phyloP scores from a whole-genome alignment of 352 stramenopile genomes.

The Globisporangium carolinianum region DNA sequence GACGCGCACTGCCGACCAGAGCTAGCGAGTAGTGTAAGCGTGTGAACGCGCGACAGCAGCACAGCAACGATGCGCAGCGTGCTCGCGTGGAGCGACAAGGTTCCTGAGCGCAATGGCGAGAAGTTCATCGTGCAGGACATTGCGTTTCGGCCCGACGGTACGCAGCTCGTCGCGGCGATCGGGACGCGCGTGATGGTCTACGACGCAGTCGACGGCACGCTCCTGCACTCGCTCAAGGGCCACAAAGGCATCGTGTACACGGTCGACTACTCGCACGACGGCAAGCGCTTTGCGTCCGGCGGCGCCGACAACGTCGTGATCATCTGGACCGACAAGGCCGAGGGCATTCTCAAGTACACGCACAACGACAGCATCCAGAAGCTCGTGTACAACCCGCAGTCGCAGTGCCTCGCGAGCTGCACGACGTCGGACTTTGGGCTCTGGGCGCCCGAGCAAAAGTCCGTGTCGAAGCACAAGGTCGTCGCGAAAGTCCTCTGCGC shows the following conservation, averaged over 20 bases:
- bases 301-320: conserved; percentile 95
- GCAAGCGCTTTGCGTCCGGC: conserved; percentile 89
- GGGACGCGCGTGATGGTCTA: conserved; percentile 92
- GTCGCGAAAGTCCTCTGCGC: conserved; percentile 90
- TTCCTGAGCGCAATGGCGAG: conserved; percentile 82
- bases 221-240: conserved; percentile 89
- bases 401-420: conserved; percentile 89
- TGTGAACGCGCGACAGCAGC: not conserved
- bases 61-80: conserved; percentile 59
- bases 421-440: conserved; percentile 93
- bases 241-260: conserved; percentile 90
- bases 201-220: conserved; percentile 81
- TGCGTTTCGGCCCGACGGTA: conserved; percentile 87
- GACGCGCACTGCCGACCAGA: not conserved
- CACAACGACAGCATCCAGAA: conserved; percentile 93
- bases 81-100: conserved; percentile 80
- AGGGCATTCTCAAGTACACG: conserved; percentile 95
- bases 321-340: conserved; percentile 93
- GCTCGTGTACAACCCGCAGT: conserved; percentile 90
- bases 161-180: conserved; percentile 86
- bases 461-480: conserved; percentile 93
- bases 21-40: not conserved
- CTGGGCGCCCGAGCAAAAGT: conserved; percentile 91
- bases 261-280: conserved; percentile 88
- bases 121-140: conserved; percentile 86